Percentiles rank a stretch among this genome's conserved stretches.
Evolutionary conservation across 2,329 filamentous ascomycete species (phyloP).

Genomic region (Periconia sp.): DNA sequence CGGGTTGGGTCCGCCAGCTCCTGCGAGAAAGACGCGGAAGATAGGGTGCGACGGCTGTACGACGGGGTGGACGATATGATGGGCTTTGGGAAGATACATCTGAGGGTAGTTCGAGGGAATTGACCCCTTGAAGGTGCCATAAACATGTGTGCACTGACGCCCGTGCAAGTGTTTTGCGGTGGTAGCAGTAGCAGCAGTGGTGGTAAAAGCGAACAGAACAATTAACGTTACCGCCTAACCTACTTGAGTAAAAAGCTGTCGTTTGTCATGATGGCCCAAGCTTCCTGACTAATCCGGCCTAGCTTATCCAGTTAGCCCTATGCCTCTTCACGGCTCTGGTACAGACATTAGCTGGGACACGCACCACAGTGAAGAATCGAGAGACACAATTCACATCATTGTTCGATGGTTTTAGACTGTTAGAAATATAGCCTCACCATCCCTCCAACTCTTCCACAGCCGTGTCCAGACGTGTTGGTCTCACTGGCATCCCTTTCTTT

Average conservation of each 20-base stretch:
- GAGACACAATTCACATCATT: no score
- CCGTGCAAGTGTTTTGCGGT: no score
- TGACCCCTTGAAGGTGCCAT: neutral
- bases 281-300: neutral
- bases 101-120: neutral
- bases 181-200: no score
- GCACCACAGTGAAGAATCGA: no score
- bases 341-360: no score
- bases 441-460: conserved; percentile 26
- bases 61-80: neutral
- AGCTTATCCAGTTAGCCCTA: no score
- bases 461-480: conserved; percentile 31
- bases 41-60: conserved; percentile 7
- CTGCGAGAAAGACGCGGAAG: conserved; percentile 28
- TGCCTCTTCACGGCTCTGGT: no score
- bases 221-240: no score
- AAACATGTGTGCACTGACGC: neutral
- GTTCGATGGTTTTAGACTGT: no score
- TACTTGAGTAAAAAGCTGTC: no score
- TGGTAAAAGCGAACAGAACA: no score
- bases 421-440: conserved; percentile 19
- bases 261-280: neutral
- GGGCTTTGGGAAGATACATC: neutral
- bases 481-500: conserved; percentile 33
- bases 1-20: conserved; percentile 32